These are phyloP conservation scores for Citrus australasica DNA, from an alignment of 345 rosid genomes.

Conservation along the genomic window DNA sequence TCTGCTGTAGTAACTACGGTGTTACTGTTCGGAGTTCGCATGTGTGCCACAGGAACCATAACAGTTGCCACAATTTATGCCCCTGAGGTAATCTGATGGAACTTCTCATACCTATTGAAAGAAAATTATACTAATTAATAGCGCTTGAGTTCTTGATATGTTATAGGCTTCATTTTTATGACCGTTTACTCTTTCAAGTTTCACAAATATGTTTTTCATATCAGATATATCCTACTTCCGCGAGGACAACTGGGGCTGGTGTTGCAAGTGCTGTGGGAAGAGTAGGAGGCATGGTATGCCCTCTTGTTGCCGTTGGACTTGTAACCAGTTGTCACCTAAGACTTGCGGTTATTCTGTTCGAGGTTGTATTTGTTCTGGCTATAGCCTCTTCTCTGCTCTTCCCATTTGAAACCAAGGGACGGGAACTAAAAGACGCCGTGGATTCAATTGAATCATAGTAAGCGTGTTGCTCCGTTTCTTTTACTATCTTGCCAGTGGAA, in stretches of 20 bases:
- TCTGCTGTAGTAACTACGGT: constrained; percentile 36
- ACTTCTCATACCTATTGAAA: too few species aligned
- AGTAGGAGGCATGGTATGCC: constrained; percentile 57
- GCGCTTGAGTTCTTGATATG: too few species aligned
- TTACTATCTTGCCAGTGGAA: too few species aligned
- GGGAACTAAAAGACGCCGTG: neutral
- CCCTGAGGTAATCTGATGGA: constrained; percentile 46
- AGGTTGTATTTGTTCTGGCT: constrained; percentile 16
- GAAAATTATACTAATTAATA: too few species aligned
- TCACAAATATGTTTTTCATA: neutral
- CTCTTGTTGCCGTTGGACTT: constrained; percentile 46
- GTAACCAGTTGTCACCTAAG: constrained; percentile 47
- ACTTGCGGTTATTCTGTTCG: constrained; percentile 37
- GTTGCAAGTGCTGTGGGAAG: constrained; percentile 53
- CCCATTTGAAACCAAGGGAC: neutral
- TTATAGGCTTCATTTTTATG: too few species aligned
- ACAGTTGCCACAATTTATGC: constrained; percentile 47
- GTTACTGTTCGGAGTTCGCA: constrained; percentile 57
- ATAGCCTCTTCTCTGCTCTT: neutral
- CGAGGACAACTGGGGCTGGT: constrained; percentile 37
- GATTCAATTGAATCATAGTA: neutral
- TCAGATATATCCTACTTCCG: constrained; percentile 54
- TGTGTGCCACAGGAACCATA: constrained; percentile 49
- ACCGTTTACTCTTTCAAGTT: too few species aligned
- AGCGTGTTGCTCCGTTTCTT: neutral